Evolutionary conservation across 2,329 filamentous ascomycete genomes (phyloP).

Genomic region (Fusarium napiforme): DNA sequence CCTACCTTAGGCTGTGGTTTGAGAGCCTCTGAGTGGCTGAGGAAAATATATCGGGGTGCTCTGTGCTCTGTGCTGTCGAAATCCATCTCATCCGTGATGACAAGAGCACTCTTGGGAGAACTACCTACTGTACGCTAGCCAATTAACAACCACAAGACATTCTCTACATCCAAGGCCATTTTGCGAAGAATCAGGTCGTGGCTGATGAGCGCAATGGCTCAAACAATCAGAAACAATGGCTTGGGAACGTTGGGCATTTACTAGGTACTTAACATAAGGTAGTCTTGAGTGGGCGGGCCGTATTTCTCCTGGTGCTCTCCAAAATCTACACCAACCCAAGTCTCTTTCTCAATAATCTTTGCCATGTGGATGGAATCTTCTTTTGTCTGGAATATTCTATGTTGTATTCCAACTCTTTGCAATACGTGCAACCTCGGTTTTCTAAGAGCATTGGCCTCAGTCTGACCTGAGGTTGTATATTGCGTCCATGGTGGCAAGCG

Average conservation of each 20-base stretch:
- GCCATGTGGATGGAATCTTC: neutral
- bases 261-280: neutral
- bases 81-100: neutral
- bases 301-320: neutral
- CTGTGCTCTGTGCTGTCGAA: constrained; percentile 21
- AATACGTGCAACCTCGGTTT: constrained; percentile 10
- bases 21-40: constrained; percentile 22
- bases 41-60: neutral
- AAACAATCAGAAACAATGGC: constrained; percentile 30
- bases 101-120: neutral
- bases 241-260: constrained; percentile 20
- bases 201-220: neutral
- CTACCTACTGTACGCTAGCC: neutral
- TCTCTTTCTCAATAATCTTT: neutral
- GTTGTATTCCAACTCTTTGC: neutral
- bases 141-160: constrained; percentile 7
- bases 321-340: neutral
- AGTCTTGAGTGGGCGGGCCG: neutral
- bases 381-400: neutral
- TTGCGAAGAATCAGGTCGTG: constrained; percentile 1
- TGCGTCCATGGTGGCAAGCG: constrained; percentile 24
- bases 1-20: constrained; percentile 7
- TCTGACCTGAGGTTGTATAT: constrained; percentile 33
- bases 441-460: constrained; percentile 8
- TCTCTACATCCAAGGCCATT: constrained; percentile 4